These are phyloP conservation scores for Prosopis cineraria DNA, from an alignment of 306 rosid genomes.

Conservation along the genomic window DNA sequence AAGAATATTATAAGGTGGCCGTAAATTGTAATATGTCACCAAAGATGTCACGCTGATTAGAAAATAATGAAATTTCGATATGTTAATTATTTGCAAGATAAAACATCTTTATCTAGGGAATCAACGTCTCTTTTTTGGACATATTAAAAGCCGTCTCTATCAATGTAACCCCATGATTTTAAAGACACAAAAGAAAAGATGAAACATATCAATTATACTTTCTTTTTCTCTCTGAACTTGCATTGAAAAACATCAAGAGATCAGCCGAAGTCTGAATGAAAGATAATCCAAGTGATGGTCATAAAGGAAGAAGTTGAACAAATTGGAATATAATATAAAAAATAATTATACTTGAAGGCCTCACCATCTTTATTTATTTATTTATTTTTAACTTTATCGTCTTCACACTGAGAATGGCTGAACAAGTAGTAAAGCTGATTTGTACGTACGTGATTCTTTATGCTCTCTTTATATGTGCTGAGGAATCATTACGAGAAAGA, in stretches of 20 bases:
- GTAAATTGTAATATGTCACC: conserved; percentile 52
- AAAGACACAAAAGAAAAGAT: conserved; percentile 53
- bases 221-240: conserved; percentile 18
- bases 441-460: conserved; percentile 27
- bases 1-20: background rate
- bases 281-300: conserved; percentile 42
- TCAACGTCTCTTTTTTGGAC: conserved; percentile 51
- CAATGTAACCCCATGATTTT: conserved; percentile 58
- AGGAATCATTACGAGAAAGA: conserved; percentile 39
- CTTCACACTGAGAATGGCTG: conserved; percentile 38
- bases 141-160: conserved; percentile 47
- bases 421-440: conserved; percentile 45
- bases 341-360: conserved; percentile 32
- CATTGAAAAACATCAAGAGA: conserved; percentile 14
- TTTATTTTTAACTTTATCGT: conserved; percentile 32
- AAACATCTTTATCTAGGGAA: conserved; percentile 41
- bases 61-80: background rate
- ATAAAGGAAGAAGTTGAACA: conserved; percentile 47
- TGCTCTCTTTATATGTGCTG: conserved; percentile 34
- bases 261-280: conserved; percentile 33
- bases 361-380: background rate
- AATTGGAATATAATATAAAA: conserved; percentile 21
- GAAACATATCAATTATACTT: conserved; percentile 26
- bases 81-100: conserved; percentile 17
- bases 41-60: conserved; percentile 48